Base-by-base conservation (phyloP, 2,329 filamentous ascomycete genomes). In the Fusarium incarnatum region DNA sequence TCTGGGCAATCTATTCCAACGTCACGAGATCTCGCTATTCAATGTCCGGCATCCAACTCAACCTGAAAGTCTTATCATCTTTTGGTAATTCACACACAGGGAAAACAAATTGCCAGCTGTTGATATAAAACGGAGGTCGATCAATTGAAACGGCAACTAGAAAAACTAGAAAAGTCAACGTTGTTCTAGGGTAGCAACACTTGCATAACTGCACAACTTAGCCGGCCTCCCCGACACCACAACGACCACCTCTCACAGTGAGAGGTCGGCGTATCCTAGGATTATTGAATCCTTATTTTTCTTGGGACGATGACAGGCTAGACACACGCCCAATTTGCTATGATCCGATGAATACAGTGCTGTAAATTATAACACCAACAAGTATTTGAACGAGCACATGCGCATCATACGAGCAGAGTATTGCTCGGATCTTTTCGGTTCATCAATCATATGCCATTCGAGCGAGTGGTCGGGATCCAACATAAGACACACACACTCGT, bases 361-460 rank as follows among this genome's bases (percentile, higher is more conserved):
- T 18, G 22, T 53, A 46, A 54, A 57, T 22, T 49, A 28, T 23
- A 9, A 18, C 50, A 41, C 25, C 11, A 22, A 20, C 25, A 40
- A 49, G 49, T 12, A 12, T 23, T 22, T 32, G 20, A 32, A 22
- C n/a, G 22, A 20, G 20, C 34, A 50, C 55, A 60, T 46, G 61
- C 50, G 44, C 47, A 68, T 73, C 71, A 52, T 72, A 72, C 59
- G 69, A 72, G 62, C 25, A 48, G 47, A 28, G 44, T 34, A 40
- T 52, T 23, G 44, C 56, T 57, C 56, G 65, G 62, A 50, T 60
- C 20, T 52, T 62, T 44, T 67, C 67, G 63, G 52, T 52, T 58
- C 53, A 22, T 57, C 13, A 23, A 23, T 30, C 27, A 49, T 32
- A 30, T 13, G 30, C 47, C 41, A 22, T 20, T 40, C 18, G 42